Evolutionary conservation across 2,329 filamentous ascomycete species (phyloP).

Genomic region (Phaeosphaeria sp.): DNA sequence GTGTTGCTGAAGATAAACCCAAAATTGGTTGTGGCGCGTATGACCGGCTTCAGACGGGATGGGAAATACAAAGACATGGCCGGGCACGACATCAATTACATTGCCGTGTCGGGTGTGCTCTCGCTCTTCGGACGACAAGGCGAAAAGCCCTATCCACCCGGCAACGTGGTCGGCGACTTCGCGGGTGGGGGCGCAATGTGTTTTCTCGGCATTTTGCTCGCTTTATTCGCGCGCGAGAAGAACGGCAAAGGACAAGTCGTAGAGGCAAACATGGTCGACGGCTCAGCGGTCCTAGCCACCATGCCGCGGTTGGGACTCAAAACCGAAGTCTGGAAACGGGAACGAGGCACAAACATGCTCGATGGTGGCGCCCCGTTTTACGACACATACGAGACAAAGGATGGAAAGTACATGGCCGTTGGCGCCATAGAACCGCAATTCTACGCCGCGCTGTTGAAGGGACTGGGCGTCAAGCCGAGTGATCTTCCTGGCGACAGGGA

Average conservation of each 20-base stretch:
- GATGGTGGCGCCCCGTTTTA: conserved; percentile 91
- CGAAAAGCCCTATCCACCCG: conserved; percentile 77
- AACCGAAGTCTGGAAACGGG: conserved; percentile 66
- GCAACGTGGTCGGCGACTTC: conserved; percentile 88
- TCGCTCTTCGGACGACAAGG: conserved; percentile 74
- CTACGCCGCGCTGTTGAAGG: conserved; percentile 71
- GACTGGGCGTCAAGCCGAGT: conserved; percentile 64
- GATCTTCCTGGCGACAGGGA: conserved; percentile 59
- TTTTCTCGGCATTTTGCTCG: conserved; percentile 82
- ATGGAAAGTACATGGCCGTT: conserved; percentile 83
- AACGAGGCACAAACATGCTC: conserved; percentile 77
- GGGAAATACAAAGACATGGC: conserved; percentile 88
- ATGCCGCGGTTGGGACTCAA: conserved; percentile 75
- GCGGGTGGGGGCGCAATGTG: conserved; percentile 85
- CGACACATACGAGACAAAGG: conserved; percentile 83
- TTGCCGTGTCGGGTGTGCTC: conserved; percentile 84
- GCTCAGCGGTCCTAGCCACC: conserved; percentile 76
- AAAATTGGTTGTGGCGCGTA: conserved; percentile 78
- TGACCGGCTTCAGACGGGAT: conserved; percentile 90
- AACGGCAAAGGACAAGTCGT: conserved; percentile 83
- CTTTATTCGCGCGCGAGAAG: conserved; percentile 70
- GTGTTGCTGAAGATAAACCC: conserved; percentile 73
- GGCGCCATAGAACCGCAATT: conserved; percentile 91
- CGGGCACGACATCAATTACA: conserved; percentile 96
- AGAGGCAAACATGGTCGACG: conserved; percentile 97